Evolutionary conservation across 768 basidiomycete genomes (phyloP).

Genomic region (Suillus subalutaceus): DNA sequence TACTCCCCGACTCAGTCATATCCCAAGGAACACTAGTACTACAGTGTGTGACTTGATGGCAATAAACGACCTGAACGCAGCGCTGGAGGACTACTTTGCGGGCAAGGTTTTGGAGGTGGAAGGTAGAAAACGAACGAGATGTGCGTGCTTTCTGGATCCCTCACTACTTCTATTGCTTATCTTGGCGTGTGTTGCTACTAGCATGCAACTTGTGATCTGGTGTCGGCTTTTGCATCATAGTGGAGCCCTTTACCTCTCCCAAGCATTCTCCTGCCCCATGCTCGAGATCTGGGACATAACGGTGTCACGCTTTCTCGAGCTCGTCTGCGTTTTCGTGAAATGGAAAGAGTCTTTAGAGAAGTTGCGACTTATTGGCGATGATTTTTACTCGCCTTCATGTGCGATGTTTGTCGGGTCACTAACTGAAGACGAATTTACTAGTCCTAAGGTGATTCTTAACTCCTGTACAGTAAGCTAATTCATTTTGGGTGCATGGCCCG

Average conservation of each 20-base stretch:
- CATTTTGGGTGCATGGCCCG: constrained; percentile 23
- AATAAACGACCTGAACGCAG: no score
- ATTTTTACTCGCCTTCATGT: no score
- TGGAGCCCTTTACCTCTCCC: not conserved
- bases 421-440: constrained; percentile 15
- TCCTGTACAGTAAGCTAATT: not conserved
- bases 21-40: not conserved
- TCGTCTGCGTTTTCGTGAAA: not conserved
- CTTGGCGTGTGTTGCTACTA: no score
- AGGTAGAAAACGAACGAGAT: not conserved
- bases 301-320: not conserved
- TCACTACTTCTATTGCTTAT: no score
- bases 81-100: not conserved
- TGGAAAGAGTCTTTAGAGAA: not conserved
- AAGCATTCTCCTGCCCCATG: not conserved
- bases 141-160: no score
- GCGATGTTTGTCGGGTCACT: constrained; percentile 7
- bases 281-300: not conserved
- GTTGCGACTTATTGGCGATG: not conserved
- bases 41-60: no score
- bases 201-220: not conserved
- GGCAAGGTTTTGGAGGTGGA: not conserved
- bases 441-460: constrained; percentile 19
- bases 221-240: not conserved
- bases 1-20: not conserved